Conservation (phyloP, 2,329 filamentous ascomycete species). For the Albifimbria verrucaria region DNA sequence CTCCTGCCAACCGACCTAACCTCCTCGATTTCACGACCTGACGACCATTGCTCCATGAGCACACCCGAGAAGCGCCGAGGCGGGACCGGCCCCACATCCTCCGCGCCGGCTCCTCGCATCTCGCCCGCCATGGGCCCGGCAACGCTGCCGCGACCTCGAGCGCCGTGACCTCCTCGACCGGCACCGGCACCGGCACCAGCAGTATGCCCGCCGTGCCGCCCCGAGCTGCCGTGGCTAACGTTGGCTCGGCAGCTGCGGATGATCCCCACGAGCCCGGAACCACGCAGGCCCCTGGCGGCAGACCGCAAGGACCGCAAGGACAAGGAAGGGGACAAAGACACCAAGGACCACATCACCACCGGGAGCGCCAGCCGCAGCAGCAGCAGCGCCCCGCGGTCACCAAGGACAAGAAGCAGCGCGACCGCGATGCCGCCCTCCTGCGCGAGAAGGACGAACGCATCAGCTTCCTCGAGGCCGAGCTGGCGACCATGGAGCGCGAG, state of each 20-base stretch:
- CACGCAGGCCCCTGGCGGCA: conserved; percentile 11
- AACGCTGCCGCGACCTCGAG: neutral
- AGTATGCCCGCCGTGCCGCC: conserved; percentile 27
- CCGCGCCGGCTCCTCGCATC: conserved; percentile 14
- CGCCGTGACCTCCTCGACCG: conserved; percentile 5
- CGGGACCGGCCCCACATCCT: conserved; percentile 20
- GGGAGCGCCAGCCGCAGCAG: conserved; percentile 7
- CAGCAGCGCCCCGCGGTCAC: conserved; percentile 18
- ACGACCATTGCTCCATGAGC: conserved; percentile 29
- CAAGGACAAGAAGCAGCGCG: conserved; percentile 16
- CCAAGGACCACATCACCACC: conserved; percentile 12
- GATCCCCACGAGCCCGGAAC: conserved; percentile 20
- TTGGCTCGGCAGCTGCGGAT: conserved; percentile 17
- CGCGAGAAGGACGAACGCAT: conserved; percentile 52
- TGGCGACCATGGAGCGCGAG: conserved; percentile 49
- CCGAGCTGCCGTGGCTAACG: conserved; percentile 23
- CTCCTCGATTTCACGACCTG: conserved; percentile 22
- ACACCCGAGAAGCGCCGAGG: conserved; percentile 43
- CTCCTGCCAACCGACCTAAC: conserved; percentile 16
- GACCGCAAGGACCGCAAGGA: conserved; percentile 20
- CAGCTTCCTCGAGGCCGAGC: conserved; percentile 48
- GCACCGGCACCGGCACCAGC: conserved; percentile 23
- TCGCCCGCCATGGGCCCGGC: conserved; percentile 11
- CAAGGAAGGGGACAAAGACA: conserved; percentile 25
- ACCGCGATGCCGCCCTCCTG: conserved; percentile 26